These are phyloP conservation scores for Pachyrhizus erosus DNA, from an alignment of 306 rosid species.

Conservation along the genomic window DNA sequence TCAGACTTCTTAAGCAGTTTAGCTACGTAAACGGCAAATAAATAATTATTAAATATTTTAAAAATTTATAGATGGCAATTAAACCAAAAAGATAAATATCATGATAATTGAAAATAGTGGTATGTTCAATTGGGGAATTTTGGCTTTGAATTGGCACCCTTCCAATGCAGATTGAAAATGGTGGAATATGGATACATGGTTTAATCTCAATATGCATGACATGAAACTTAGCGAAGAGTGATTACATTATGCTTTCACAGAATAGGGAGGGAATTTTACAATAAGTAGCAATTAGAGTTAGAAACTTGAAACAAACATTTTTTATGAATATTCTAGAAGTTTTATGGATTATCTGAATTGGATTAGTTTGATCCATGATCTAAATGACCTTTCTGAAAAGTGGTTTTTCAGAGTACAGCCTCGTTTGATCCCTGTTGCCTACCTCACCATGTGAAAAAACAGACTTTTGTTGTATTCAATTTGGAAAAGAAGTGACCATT, in stretches of 20 bases:
- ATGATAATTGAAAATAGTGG: too few species aligned
- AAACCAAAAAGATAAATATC: too few species aligned
- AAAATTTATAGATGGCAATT: too few species aligned
- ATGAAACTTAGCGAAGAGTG: neutral
- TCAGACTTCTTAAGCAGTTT: too few species aligned
- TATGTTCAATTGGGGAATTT: too few species aligned
- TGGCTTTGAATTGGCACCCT: too few species aligned
- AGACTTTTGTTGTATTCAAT: neutral
- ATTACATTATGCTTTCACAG: neutral
- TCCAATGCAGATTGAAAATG: too few species aligned
- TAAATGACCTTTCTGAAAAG: neutral
- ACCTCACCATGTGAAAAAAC: too few species aligned
- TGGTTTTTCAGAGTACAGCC: neutral
- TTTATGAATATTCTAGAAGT: neutral
- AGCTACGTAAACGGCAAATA: too few species aligned
- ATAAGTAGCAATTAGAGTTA: neutral
- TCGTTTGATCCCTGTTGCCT: too few species aligned
- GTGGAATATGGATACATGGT: too few species aligned
- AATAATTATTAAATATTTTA: too few species aligned
- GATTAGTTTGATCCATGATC: neutral
- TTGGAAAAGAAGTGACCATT: neutral
- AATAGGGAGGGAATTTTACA: neutral
- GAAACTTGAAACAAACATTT: neutral
- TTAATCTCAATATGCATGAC: neutral
- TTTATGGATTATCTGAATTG: neutral